phyloP scores from a whole-genome alignment of 352 stramenopile species.

The Thraustochytrium sp. region DNA sequence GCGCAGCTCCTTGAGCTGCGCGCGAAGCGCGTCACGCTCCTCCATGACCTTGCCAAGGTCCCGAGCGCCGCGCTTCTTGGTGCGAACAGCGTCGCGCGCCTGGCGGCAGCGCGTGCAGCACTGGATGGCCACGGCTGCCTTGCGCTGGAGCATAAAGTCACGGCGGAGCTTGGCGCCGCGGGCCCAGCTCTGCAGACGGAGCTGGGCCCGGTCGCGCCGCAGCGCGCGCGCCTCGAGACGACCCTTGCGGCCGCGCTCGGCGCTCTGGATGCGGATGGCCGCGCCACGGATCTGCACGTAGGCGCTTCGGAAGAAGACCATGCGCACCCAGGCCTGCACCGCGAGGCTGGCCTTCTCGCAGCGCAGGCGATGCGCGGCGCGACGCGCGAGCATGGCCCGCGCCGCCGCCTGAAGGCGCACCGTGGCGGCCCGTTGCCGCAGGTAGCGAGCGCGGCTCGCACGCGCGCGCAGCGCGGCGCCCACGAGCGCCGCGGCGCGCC shows the following conservation, averaged over 20 bases:
- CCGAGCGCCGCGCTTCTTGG: not conserved
- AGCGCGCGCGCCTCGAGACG: not conserved
- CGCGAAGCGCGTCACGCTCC: not conserved
- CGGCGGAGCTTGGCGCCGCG: not conserved
- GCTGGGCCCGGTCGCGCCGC: not conserved
- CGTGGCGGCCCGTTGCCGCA: not conserved
- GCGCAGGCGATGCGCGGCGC: not conserved
- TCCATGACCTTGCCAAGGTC: not conserved
- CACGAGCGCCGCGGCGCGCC: not conserved
- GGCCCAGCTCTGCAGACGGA: not conserved
- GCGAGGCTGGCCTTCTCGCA: not conserved
- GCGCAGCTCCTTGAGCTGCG: not conserved
- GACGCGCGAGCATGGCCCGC: not conserved
- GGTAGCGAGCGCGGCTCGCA: not conserved
- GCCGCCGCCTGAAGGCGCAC: not conserved
- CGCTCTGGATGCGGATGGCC: not conserved
- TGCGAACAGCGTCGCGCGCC: not conserved
- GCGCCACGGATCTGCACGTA: not conserved
- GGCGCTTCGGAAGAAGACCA: not conserved
- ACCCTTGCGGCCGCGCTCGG: not conserved
- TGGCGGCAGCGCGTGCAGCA: not conserved
- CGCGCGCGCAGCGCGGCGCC: not conserved
- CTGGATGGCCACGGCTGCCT: not conserved
- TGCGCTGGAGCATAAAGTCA: not conserved
- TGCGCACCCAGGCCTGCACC: slow-evolving; percentile 11